These are phyloP conservation scores for Teunomyces stri DNA, from an alignment of 805 yeast species.

Conservation along the genomic window DNA sequence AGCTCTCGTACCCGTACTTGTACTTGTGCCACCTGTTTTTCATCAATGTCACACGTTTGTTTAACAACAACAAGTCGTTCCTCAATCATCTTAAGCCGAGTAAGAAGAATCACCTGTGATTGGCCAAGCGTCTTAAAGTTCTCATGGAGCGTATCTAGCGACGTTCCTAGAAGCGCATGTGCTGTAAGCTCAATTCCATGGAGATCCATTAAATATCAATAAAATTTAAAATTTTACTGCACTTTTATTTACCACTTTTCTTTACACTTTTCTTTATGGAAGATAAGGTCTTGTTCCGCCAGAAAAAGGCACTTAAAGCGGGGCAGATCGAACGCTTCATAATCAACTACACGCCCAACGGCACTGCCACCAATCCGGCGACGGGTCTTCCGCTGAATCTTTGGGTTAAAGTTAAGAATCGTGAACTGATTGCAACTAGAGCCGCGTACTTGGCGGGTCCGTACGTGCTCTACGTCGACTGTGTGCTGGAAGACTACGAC, in stretches of 20 bases:
- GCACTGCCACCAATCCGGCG: constrained; percentile 8
- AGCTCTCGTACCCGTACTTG: constrained; percentile 25
- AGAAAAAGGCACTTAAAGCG: constrained; percentile 46
- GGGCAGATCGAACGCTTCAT: constrained; percentile 61
- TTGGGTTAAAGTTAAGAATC: constrained; percentile 65
- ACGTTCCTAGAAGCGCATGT: constrained; percentile 52
- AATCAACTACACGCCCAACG: constrained; percentile 46
- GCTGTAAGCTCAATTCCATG: constrained; percentile 63
- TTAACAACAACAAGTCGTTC: constrained; percentile 27
- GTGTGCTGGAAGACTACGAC: constrained; percentile 64
- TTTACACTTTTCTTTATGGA: not conserved
- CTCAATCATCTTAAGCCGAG: constrained; percentile 46
- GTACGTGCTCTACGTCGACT: constrained; percentile 77
- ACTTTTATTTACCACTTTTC: no score
- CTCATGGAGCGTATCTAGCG: constrained; percentile 50
- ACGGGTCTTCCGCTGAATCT: constrained; percentile 21
- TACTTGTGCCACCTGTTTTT: constrained; percentile 18
- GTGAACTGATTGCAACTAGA: constrained; percentile 67
- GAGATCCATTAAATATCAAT: constrained; percentile 25
- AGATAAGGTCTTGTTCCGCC: constrained; percentile 29
- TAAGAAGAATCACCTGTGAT: constrained; percentile 52
- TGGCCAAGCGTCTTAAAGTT: constrained; percentile 53
- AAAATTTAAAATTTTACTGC: not conserved
- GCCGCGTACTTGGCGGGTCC: constrained; percentile 93
- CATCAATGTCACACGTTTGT: constrained; percentile 16